Conservation (phyloP, 805 yeast species). For the Starmera quercuum region DNA sequence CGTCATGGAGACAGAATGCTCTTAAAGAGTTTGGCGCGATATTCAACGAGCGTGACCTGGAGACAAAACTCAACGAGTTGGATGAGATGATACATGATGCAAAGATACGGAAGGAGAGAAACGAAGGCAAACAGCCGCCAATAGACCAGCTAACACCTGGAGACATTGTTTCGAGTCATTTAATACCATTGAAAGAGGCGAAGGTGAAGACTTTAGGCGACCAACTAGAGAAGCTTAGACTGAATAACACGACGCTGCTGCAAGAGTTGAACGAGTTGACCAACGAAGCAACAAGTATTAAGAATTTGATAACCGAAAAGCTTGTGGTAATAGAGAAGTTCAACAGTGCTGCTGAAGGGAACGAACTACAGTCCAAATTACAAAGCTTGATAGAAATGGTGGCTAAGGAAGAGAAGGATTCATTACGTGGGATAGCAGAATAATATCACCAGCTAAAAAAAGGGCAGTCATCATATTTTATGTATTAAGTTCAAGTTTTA, state of each 20-base stretch:
- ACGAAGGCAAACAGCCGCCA: background rate
- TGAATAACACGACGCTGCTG: background rate
- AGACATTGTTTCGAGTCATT: slow-evolving; percentile 14
- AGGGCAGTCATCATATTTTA: too few species aligned
- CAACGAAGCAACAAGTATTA: background rate
- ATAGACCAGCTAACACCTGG: slow-evolving; percentile 14
- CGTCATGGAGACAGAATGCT: slow-evolving; percentile 37
- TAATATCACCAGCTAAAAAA: too few species aligned
- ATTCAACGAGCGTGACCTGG: slow-evolving; percentile 36
- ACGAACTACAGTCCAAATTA: background rate
- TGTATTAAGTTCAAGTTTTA: too few species aligned
- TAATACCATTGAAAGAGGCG: slow-evolving; percentile 16
- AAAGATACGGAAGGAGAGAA: slow-evolving; percentile 5
- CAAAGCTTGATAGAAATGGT: background rate
- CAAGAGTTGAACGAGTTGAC: background rate
- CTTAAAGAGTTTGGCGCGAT: slow-evolving; percentile 43
- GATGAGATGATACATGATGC: slow-evolving; percentile 38
- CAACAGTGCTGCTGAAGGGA: background rate
- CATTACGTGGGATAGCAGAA: background rate
- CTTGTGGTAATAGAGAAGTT: background rate
- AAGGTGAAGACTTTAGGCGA: slow-evolving; percentile 9
- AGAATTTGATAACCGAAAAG: background rate
- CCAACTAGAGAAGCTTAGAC: slow-evolving; percentile 5
- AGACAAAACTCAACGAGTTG: slow-evolving; percentile 31
- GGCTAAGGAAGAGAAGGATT: background rate